Conservation (phyloP, 306 rosid genomes). For the Astragalus membranaceus region DNA sequence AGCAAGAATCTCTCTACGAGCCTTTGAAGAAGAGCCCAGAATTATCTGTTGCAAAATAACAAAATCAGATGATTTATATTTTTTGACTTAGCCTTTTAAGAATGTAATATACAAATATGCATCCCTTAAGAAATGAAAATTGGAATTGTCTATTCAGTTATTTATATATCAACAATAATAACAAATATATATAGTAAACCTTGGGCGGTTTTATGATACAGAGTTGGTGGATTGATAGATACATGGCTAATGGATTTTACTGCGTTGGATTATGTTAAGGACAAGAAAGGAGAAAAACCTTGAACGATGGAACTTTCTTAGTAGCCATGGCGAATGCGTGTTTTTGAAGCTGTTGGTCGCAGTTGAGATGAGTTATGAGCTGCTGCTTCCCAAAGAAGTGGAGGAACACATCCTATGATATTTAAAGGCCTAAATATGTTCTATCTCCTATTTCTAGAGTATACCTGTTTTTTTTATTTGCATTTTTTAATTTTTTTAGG, state of each 20-base stretch:
- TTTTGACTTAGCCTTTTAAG: background rate
- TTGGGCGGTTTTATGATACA: background rate
- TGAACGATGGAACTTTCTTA: constrained; percentile 3
- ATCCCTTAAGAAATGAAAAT: background rate
- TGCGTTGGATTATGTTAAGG: background rate
- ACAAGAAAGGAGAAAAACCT: constrained; percentile 7
- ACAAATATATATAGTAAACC: background rate
- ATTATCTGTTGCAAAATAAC: constrained; percentile 45
- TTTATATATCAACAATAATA: background rate
- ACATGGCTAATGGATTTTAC: background rate
- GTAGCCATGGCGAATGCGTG: constrained; percentile 23
- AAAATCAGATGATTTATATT: background rate
- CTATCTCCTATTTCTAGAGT: no score
- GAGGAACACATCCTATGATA: background rate
- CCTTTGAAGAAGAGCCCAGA: constrained; percentile 82
- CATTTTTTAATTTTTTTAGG: no score
- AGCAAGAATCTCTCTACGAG: constrained; percentile 64
- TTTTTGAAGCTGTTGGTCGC: constrained; percentile 13
- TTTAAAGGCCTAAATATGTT: no score
- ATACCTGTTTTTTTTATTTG: no score
- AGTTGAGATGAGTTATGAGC: background rate
- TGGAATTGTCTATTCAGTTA: background rate
- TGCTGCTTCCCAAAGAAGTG: constrained; percentile 21
- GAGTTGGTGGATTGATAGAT: background rate
- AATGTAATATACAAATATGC: background rate